Conservation (phyloP, 495 filamentous ascomycete species). For the Hyaloscypha hepaticicola region DNA sequence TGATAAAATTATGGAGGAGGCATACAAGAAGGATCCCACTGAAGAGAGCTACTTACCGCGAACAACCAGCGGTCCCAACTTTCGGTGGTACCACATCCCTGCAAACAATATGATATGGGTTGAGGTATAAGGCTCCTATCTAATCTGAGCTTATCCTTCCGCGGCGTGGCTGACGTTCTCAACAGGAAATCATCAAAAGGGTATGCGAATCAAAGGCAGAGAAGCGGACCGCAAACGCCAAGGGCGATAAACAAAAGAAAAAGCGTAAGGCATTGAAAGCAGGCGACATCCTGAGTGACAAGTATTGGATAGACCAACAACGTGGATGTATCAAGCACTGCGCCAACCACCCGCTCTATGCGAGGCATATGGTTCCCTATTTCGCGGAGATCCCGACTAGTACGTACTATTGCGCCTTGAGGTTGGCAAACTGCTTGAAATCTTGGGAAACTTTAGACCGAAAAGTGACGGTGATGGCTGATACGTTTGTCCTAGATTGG, state of each 20-base stretch:
- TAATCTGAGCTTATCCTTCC: neutral
- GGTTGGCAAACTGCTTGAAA: neutral
- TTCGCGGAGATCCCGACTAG: neutral
- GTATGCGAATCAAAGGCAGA: neutral
- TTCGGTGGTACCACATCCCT: neutral
- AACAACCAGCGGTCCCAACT: neutral
- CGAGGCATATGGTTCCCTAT: neutral
- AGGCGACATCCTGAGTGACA: neutral
- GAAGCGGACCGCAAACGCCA: neutral
- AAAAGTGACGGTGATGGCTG: neutral
- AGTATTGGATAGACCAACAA: slow-evolving; percentile 4
- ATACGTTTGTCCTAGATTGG: neutral
- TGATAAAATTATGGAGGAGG: neutral
- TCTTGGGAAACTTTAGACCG: neutral
- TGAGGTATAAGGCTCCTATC: neutral
- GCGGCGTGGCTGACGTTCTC: neutral
- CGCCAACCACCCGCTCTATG: slow-evolving; percentile 1
- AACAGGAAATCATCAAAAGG: neutral
- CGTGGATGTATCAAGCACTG: slow-evolving; percentile 1
- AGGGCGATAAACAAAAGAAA: neutral
- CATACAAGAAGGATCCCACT: neutral
- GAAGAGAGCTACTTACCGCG: neutral
- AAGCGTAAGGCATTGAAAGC: neutral
- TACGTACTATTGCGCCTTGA: neutral
- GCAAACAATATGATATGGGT: neutral